phyloP scores from a whole-genome alignment of 805 yeast species.

The Debaryomyces prosopidis region DNA sequence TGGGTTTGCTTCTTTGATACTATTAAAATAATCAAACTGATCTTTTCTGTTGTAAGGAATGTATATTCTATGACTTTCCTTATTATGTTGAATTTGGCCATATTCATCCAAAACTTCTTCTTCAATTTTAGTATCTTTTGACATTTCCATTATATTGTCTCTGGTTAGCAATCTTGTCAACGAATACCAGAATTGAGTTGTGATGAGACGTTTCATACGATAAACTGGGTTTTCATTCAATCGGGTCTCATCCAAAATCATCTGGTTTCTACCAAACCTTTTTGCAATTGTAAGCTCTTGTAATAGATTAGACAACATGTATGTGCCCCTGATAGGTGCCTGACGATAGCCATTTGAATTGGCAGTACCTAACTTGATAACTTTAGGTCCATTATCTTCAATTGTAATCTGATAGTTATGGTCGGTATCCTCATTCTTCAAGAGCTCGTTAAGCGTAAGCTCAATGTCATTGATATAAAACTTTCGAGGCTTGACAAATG shows the following conservation, averaged over 20 bases:
- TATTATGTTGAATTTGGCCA: conserved; percentile 34
- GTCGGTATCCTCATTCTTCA: conserved; percentile 83
- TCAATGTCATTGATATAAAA: conserved; percentile 78
- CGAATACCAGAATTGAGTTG: conserved; percentile 76
- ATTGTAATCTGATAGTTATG: conserved; percentile 64
- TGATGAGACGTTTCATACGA: conserved; percentile 70
- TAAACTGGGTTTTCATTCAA: conserved; percentile 85
- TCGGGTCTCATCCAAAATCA: conserved; percentile 79
- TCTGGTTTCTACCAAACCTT: conserved; percentile 72
- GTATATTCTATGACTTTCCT: conserved; percentile 72
- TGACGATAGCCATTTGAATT: conserved; percentile 80
- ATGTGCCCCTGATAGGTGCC: conserved; percentile 80
- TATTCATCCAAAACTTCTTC: conserved; percentile 42
- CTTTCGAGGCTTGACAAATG: conserved; percentile 36
- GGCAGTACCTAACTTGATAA: conserved; percentile 52
- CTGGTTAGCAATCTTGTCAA: conserved; percentile 72
- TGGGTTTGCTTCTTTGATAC: conserved; percentile 56
- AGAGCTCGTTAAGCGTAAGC: conserved; percentile 63
- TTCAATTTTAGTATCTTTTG: conserved; percentile 73
- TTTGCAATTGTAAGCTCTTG: conserved; percentile 90
- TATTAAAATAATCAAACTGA: conserved; percentile 66
- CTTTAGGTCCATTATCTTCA: conserved; percentile 34
- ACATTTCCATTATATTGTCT: conserved; percentile 64
- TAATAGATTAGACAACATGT: conserved; percentile 79
- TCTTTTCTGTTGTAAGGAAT: conserved; percentile 69